These are phyloP conservation scores for Pythium coloratum DNA, from an alignment of 352 stramenopile genomes.

Conservation along the genomic window DNA sequence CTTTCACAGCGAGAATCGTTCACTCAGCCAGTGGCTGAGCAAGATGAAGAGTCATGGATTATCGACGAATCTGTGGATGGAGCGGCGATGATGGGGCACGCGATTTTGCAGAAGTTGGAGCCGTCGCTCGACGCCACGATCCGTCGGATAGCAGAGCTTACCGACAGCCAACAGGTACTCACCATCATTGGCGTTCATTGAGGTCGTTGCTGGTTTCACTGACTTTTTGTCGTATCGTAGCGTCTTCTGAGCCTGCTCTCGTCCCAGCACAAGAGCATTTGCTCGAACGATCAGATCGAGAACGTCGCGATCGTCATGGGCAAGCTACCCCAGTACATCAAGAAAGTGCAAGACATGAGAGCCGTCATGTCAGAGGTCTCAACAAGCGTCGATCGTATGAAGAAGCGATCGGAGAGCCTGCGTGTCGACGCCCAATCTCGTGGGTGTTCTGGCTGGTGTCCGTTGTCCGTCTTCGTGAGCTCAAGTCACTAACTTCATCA, in stretches of 20 bases:
- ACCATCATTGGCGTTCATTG: neutral
- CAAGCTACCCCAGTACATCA: slow-evolving; percentile 68
- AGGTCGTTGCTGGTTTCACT: neutral
- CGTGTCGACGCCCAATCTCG: slow-evolving; percentile 77
- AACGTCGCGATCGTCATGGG: slow-evolving; percentile 64
- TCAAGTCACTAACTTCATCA: neutral
- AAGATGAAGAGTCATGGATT: slow-evolving; percentile 30
- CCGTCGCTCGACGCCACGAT: slow-evolving; percentile 70
- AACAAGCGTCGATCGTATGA: slow-evolving; percentile 62
- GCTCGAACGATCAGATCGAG: slow-evolving; percentile 56
- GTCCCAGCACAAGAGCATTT: slow-evolving; percentile 52
- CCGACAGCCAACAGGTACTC: slow-evolving; percentile 40
- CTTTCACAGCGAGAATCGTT: neutral
- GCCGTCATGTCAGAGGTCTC: slow-evolving; percentile 63
- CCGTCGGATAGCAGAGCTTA: slow-evolving; percentile 70
- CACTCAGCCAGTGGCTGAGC: neutral
- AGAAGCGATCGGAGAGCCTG: slow-evolving; percentile 61
- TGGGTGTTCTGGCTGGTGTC: slow-evolving; percentile 32
- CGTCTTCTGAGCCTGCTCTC: slow-evolving; percentile 49
- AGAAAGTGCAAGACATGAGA: slow-evolving; percentile 67
- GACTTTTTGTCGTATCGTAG: slow-evolving; percentile 23
- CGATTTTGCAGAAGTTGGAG: slow-evolving; percentile 51
- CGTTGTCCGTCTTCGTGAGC: neutral
- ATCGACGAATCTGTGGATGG: slow-evolving; percentile 47
- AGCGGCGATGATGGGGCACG: slow-evolving; percentile 51